Percentiles rank a stretch among this genome's conserved stretches.
Conservation (phyloP, 2,329 filamentous ascomycete species). For the Fusarium praegraminearum region DNA sequence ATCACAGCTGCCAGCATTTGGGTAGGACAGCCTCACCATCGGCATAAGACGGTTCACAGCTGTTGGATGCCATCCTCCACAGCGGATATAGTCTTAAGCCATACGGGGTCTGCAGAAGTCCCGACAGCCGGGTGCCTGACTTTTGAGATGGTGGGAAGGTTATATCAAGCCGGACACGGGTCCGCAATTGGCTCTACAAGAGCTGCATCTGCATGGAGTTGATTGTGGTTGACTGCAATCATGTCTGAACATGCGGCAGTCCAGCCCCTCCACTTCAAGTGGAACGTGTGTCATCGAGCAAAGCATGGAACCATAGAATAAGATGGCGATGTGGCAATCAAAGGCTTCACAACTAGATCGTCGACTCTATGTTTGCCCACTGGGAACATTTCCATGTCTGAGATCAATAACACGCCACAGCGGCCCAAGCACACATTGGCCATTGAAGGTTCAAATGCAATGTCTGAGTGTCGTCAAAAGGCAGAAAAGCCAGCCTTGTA, state of each 20-base stretch:
- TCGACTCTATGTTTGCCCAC: conserved; percentile 30
- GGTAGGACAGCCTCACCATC: conserved; percentile 28
- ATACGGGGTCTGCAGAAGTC: conserved; percentile 32
- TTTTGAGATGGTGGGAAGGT: conserved; percentile 40
- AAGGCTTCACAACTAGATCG: conserved; percentile 26
- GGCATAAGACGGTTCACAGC: conserved; percentile 30
- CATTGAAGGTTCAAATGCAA: conserved; percentile 4
- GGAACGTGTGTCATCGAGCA: conserved; percentile 44
- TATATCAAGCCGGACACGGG: conserved; percentile 17
- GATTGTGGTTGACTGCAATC: conserved; percentile 37
- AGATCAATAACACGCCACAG: conserved; percentile 9
- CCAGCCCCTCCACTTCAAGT: conserved; percentile 47
- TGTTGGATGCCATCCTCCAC: conserved; percentile 11
- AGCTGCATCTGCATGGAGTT: conserved; percentile 38
- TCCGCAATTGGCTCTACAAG: conserved; percentile 37
- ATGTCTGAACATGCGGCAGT: conserved; percentile 44
- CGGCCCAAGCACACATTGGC: conserved; percentile 5
- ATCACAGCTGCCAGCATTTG: conserved; percentile 21
- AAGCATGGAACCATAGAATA: conserved; percentile 42
- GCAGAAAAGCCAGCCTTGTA: conserved; percentile 1
- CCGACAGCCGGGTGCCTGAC: conserved; percentile 33
- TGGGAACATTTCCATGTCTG: conserved; percentile 7
- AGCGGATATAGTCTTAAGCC: conserved; percentile 21
- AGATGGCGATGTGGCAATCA: conserved; percentile 32
- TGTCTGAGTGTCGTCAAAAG: neutral